A percentile compares a stretch with the other conserved stretches of the same genome.
phyloP scores from a whole-genome alignment of 768 basidiomycete species.

The Lactarius psammicola region DNA sequence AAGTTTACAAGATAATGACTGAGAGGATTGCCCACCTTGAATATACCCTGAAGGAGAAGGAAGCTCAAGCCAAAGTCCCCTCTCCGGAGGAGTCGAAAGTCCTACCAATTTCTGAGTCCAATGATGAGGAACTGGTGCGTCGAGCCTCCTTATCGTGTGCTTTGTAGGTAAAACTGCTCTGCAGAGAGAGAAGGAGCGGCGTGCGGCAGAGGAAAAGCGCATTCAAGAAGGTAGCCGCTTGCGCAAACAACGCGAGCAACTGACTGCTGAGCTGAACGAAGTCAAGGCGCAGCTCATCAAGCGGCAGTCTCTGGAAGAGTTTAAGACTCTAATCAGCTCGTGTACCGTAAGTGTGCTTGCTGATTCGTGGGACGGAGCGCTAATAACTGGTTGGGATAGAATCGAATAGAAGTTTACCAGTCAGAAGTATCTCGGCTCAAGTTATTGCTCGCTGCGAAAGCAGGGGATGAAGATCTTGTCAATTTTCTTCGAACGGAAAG shows the following conservation, averaged over 20 bases:
- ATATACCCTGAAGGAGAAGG: constrained; percentile 24
- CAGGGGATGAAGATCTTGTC: constrained; percentile 69
- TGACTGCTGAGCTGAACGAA: constrained; percentile 25
- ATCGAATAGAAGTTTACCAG: constrained; percentile 66
- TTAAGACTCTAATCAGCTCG: constrained; percentile 20
- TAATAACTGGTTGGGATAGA: constrained; percentile 41
- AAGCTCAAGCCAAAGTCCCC: constrained; percentile 7
- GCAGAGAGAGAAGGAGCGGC: constrained; percentile 23
- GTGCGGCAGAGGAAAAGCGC: constrained; percentile 22
- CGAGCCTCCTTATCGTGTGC: background rate
- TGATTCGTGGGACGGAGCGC: background rate
- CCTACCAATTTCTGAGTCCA: constrained; percentile 7
- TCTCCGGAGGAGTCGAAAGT: constrained; percentile 15
- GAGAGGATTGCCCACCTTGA: constrained; percentile 20
- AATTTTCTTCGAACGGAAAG: constrained; percentile 62
- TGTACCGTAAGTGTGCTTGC: constrained; percentile 14
- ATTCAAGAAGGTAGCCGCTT: constrained; percentile 25
- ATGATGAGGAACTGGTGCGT: constrained; percentile 21
- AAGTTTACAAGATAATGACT: constrained; percentile 19
- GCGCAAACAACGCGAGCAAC: constrained; percentile 28
- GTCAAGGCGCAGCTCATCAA: constrained; percentile 27
- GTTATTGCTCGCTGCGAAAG: constrained; percentile 70
- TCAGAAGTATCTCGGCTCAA: constrained; percentile 75
- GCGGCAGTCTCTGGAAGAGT: constrained; percentile 25
- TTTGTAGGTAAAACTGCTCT: background rate